Evolutionary conservation across 2,329 filamentous ascomycete genomes (phyloP).

Genomic region (Zymoseptoria ardabiliae): DNA sequence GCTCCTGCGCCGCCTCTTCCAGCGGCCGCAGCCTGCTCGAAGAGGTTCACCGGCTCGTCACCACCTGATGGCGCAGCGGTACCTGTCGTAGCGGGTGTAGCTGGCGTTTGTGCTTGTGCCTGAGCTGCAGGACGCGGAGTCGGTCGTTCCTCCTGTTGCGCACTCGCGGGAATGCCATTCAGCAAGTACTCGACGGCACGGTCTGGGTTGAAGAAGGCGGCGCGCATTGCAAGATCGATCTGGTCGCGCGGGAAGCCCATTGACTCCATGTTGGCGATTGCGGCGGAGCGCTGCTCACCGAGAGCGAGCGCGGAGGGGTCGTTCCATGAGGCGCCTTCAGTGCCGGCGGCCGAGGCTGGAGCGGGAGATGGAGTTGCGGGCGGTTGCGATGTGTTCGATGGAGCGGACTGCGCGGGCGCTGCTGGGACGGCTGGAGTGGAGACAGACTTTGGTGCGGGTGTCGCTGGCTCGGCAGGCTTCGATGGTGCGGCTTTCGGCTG

Average conservation of each 20-base stretch:
- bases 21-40: conserved; percentile 57
- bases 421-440: conserved; percentile 32
- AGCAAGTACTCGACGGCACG: conserved; percentile 94
- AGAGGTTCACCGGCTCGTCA: conserved; percentile 74
- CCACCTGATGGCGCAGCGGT: conserved; percentile 71
- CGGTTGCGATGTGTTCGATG: conserved; percentile 44
- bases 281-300: conserved; percentile 72
- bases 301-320: conserved; percentile 78
- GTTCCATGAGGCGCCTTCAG: conserved; percentile 46
- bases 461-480: conserved; percentile 46
- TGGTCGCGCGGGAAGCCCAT: conserved; percentile 90
- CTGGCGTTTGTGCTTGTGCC: conserved; percentile 28
- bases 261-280: conserved; percentile 86
- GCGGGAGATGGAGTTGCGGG: conserved; percentile 46
- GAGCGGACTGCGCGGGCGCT: conserved; percentile 53
- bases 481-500: conserved; percentile 63
- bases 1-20: conserved; percentile 34
- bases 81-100: conserved; percentile 29
- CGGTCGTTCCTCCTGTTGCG: conserved; percentile 62
- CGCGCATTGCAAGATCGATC: conserved; percentile 90
- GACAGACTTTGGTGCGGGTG: conserved; percentile 41
- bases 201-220: conserved; percentile 94
- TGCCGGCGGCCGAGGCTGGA: conserved; percentile 38
- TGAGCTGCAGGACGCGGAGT: conserved; percentile 25
- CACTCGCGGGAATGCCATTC: conserved; percentile 81